Base-by-base conservation (phyloP, 768 basidiomycete species). In the Lentinula sp. region DNA sequence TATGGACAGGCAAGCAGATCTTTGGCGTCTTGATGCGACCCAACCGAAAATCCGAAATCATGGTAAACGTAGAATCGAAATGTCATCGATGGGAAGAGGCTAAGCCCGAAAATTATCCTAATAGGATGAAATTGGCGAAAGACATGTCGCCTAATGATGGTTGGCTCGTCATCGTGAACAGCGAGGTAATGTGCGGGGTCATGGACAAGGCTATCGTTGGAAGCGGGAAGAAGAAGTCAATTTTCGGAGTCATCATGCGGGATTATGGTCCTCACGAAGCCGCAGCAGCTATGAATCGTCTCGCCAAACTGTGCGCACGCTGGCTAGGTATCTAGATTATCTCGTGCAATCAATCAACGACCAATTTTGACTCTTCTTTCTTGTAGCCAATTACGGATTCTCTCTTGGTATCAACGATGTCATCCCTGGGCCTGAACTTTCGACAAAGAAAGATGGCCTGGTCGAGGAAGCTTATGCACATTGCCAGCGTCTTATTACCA, bases 1-100 rank as follows among this genome's bases (percentile, higher is more conserved):
- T 99, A 1, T 99, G 97, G 97, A 98, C 97, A 0, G 97, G 97
- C 35, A 99, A 99, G 69, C 97, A 99, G 69, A 81, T 99, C n/a
- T 98, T 98, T 81, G 94, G 92, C 70, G 87, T 94, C 36, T 86
- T 98, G 51, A 98, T 98, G 91, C 86, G 90, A 9, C 97, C 97
- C 4, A 97, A 95, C 77, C 89, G 85, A 66, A 66, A 83, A 16
- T 91, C 87, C 7, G 84, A 87, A 33, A 86, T 98, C 57, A 76
- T 88, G 42, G 94, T 99, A 63, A 99, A 99, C 72, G 91, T 98
- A 49, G 97, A 98, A 76, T 89, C 87, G 41, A 96, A 95, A 72
- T 98, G 96, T 70, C 87, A 95, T 73, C 95, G 94, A 64, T 85
- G 86, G 73, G 86, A 93, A 64, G 89, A 92, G 65, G 86, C 90